phyloP scores from a whole-genome alignment of 2,329 filamentous ascomycete genomes.

The Penicillium corylophilum region DNA sequence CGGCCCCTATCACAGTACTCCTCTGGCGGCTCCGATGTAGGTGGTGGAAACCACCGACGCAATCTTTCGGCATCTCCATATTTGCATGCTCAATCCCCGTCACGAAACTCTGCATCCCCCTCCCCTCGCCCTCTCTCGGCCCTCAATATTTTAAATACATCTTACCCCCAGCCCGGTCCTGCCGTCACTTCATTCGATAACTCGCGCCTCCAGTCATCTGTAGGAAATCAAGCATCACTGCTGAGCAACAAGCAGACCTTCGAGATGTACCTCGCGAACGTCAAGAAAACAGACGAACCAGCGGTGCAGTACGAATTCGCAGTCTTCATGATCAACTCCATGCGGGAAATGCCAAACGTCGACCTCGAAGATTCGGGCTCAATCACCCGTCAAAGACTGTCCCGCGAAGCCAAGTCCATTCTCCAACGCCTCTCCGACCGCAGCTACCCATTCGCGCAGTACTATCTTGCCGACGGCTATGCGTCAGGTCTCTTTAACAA shows the following conservation, averaged over 20 bases:
- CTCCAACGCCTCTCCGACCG: constrained; percentile 80
- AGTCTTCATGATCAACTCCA: constrained; percentile 86
- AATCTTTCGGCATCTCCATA: constrained; percentile 53
- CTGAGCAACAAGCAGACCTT: constrained; percentile 90
- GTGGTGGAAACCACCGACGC: constrained; percentile 60
- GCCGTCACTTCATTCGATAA: constrained; percentile 71
- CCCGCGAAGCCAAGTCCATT: constrained; percentile 86
- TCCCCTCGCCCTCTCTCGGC: constrained; percentile 60
- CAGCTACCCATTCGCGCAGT: constrained; percentile 95
- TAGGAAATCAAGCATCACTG: constrained; percentile 87
- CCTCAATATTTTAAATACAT: constrained; percentile 62
- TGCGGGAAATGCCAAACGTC: constrained; percentile 70
- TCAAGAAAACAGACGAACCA: constrained; percentile 92
- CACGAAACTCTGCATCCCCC: constrained; percentile 54
- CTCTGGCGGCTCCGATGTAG: constrained; percentile 63
- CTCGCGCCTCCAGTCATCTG: constrained; percentile 69
- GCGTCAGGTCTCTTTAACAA: constrained; percentile 94
- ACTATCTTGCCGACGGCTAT: constrained; percentile 93
- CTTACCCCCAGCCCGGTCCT: constrained; percentile 76
- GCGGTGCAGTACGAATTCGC: constrained; percentile 96
- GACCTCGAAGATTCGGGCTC: constrained; percentile 29
- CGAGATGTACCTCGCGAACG: constrained; percentile 95
- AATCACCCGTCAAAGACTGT: constrained; percentile 63
- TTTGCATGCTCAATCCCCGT: constrained; percentile 50
- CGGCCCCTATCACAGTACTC: constrained; percentile 78